Evolutionary conservation across 257 asterid species (phyloP), one percentile per base, ranked within the genome.

Genomic region (Solanum acaule): DNA sequence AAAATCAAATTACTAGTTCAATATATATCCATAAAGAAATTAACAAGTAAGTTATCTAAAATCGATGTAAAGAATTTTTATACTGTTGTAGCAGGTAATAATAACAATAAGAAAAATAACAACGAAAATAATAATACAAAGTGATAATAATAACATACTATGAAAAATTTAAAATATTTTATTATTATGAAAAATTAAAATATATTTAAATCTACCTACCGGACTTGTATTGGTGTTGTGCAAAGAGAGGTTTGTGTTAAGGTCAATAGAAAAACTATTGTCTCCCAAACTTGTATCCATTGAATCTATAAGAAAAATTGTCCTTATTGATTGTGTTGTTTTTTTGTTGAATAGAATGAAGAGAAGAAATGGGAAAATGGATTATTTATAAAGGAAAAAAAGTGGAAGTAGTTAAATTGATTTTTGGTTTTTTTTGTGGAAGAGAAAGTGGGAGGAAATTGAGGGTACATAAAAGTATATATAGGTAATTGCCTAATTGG

Each of bases 211-310:
- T 27, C 25, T 33, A 37, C 56, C 35, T 56, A 63, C 33, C 27
- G 11, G 16, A 42, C n/a, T 5, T 3, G 33, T 25, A 20, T 23
- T 8, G 42, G 4, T 49, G 44, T 25, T 59, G 35, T 29, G 37
- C 6, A 2, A 8, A 46, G 49, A 65, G 84, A 70, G 67, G 6
- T 20, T 35, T 35, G 85, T 10, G 87, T 91, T 91, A 81, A 91
- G 93, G 90, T 91, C 93, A 83, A 91, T 44, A 38, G 87, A 34
- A 40, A 83, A 78, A 49, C 37, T 44, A 8, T 83, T 88, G 40
- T 88, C 88, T 22, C 42, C 87, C 27, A 65, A 56, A 25, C 23
- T 73, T 6, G 88, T 70, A 33, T 86, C 86, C 88, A 89, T 89
- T 31, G 85, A 42, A 42, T 79, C 67, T 27, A 44, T 15, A 61